Conservation (phyloP, 306 rosid genomes). For the Cyamopsis tetragonoloba region DNA sequence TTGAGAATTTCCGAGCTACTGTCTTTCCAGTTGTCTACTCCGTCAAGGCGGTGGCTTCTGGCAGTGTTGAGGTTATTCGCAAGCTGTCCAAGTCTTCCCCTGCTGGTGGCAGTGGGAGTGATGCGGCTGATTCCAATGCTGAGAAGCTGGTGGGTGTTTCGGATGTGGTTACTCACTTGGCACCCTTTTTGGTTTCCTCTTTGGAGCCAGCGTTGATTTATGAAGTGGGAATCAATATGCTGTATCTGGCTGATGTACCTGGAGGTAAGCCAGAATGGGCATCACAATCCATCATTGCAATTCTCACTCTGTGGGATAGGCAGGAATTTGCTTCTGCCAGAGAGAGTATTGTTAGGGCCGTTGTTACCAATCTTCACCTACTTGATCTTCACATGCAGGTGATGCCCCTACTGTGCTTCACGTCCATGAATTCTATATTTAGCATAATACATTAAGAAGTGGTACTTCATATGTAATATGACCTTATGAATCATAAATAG, state of each 20-base stretch:
- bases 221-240: conserved; percentile 91
- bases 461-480: background rate
- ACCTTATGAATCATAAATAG: background rate
- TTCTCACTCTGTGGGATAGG: conserved; percentile 95
- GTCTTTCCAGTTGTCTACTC: conserved; percentile 89
- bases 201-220: conserved; percentile 93
- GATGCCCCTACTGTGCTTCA: conserved; percentile 1
- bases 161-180: conserved; percentile 86
- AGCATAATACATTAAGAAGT: too few relatives aligned
- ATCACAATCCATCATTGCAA: conserved; percentile 83
- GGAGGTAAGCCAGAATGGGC: conserved; percentile 99
- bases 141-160: conserved; percentile 90
- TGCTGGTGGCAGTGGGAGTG: conserved; percentile 13
- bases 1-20: conserved; percentile 80
- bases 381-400: conserved; percentile 99
- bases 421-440: background rate
- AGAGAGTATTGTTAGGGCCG: conserved; percentile 95
- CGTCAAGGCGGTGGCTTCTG: conserved; percentile 89
- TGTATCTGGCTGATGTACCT: conserved; percentile 97
- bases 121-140: conserved; percentile 60
- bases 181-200: conserved; percentile 85
- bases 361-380: conserved; percentile 91
- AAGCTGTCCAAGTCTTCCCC: conserved; percentile 72
- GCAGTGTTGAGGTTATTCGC: conserved; percentile 72
- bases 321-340: conserved; percentile 94